These are phyloP conservation scores for Rhododendron henanense DNA, from an alignment of 148 eudicot genomes.

Conservation along the genomic window DNA sequence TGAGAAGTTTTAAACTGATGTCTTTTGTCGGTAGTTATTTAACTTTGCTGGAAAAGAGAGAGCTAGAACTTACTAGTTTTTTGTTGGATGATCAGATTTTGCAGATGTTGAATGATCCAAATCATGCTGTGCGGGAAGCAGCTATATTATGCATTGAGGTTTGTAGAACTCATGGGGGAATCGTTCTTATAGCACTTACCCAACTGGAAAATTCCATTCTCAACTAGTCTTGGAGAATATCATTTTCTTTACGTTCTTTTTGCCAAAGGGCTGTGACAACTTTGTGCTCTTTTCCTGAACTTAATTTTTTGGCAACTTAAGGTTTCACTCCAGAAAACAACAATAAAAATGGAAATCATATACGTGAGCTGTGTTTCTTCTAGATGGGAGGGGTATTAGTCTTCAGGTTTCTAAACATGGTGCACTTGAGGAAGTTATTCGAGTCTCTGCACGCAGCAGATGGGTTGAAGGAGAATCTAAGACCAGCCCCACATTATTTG, in stretches of 20 bases:
- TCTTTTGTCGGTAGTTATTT: not conserved
- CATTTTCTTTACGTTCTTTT: not conserved
- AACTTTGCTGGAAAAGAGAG: not conserved
- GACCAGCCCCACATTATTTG: not conserved
- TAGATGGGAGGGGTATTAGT: not conserved
- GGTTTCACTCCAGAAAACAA: not conserved
- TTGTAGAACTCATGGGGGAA: conserved; percentile 16
- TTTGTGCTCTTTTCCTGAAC: not conserved
- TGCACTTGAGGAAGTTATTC: conserved; percentile 1
- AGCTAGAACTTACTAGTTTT: conserved; percentile 4
- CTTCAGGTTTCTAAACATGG: not conserved
- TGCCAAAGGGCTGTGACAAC: not conserved
- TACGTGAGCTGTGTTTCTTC: not conserved
- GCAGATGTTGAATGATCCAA: conserved; percentile 94
- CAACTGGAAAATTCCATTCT: not conserved
- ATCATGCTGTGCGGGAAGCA: conserved; percentile 88
- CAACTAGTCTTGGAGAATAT: not conserved
- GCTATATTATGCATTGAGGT: conserved; percentile 94
- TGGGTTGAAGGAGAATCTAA: not conserved
- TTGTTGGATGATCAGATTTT: conserved; percentile 56
- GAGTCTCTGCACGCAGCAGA: not conserved
- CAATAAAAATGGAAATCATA: not conserved
- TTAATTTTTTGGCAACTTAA: not conserved
- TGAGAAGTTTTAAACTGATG: not conserved
- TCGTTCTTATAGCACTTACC: not conserved